Evolutionary conservation across 176 grass and related monocot species (phyloP).

Genomic region (Alloteropsis semialata): DNA sequence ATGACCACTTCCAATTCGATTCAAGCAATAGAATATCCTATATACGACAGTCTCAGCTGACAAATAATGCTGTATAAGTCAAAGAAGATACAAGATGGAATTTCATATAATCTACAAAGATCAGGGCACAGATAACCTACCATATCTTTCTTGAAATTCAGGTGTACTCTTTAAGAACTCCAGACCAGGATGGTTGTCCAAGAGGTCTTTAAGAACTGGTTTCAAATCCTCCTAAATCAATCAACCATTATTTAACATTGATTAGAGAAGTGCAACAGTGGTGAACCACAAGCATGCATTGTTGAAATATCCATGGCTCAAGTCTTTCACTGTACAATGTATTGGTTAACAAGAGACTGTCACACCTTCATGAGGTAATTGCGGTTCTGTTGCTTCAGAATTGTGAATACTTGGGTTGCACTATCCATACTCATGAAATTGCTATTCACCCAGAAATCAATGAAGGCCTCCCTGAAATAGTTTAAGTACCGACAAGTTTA

Average conservation of each 20-base stretch:
- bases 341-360: constrained; percentile 20
- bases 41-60: constrained; percentile 94
- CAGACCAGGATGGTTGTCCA: constrained; percentile 86
- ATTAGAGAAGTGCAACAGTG: constrained; percentile 12
- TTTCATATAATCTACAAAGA: constrained; percentile 18
- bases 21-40: constrained; percentile 96
- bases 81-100: constrained; percentile 2
- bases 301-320: constrained; percentile 15
- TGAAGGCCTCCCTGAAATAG: constrained; percentile 74
- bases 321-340: constrained; percentile 1
- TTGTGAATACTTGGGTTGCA: constrained; percentile 75
- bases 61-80: constrained; percentile 51
- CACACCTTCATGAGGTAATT: constrained; percentile 80
- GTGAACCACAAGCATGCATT: not conserved
- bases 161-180: constrained; percentile 95
- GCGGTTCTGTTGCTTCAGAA: constrained; percentile 69
- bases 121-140: constrained; percentile 36
- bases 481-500: constrained; percentile 6
- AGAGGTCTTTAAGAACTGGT: constrained; percentile 83
- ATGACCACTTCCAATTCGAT: constrained; percentile 80
- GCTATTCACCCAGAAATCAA: constrained; percentile 86
- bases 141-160: constrained; percentile 99
- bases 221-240: constrained; percentile 88
- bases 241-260: constrained; percentile 29
- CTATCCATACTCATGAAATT: constrained; percentile 87